These are phyloP conservation scores for Sarocladiaceae sp. DNA, from an alignment of 2,329 filamentous ascomycete species.

Conservation along the genomic window DNA sequence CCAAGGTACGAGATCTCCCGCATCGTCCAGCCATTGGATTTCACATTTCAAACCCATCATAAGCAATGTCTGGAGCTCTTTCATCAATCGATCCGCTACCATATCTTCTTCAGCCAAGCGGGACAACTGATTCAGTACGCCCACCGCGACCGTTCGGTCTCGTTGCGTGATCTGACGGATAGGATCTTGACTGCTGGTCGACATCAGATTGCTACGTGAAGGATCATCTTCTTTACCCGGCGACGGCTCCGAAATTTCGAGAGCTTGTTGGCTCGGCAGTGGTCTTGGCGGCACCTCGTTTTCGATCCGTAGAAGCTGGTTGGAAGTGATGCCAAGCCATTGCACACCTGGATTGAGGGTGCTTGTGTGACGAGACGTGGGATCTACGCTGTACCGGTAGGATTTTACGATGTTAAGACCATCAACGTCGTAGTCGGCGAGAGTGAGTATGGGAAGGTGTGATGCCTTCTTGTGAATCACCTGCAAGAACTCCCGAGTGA, in stretches of 20 bases:
- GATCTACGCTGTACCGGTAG: constrained; percentile 64
- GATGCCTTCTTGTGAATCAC: constrained; percentile 41
- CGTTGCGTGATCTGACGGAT: constrained; percentile 37
- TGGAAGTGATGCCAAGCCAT: constrained; percentile 65
- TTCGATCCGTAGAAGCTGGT: background rate
- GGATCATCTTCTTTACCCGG: too few species aligned
- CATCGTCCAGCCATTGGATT: constrained; percentile 62
- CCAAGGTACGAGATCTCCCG: constrained; percentile 44
- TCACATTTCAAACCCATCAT: constrained; percentile 70
- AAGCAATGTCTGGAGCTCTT: constrained; percentile 66
- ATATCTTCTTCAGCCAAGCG: constrained; percentile 19
- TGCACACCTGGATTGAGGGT: constrained; percentile 43
- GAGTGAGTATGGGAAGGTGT: constrained; percentile 49
- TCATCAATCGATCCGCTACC: constrained; percentile 33
- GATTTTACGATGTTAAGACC: constrained; percentile 67
- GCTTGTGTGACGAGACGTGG: constrained; percentile 52
- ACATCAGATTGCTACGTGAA: constrained; percentile 14
- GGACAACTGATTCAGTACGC: constrained; percentile 41
- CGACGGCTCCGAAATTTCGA: too few species aligned
- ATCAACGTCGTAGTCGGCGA: constrained; percentile 73
- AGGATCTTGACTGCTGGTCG: constrained; percentile 21
- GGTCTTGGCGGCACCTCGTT: background rate
- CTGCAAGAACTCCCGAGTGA: constrained; percentile 59
- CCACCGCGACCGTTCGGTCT: constrained; percentile 53
- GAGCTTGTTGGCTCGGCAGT: too few species aligned